Evolutionary conservation across 345 rosid genomes (phyloP).

Genomic region (Lepidium didymum): DNA sequence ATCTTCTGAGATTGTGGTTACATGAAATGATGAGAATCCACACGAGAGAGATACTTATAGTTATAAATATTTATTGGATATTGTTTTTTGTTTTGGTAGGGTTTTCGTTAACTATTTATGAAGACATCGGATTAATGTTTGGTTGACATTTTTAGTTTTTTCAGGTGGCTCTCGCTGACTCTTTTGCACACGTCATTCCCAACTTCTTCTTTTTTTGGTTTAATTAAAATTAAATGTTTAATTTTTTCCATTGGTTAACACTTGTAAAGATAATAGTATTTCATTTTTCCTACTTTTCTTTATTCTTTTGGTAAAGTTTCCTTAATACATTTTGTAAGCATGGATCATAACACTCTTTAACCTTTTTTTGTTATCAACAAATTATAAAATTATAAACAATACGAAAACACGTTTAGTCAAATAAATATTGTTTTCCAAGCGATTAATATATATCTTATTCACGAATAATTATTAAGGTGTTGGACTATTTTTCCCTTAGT

Average conservation of each 20-base stretch:
- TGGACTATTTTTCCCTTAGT: too few relatives aligned
- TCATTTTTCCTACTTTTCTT: slow-evolving; percentile 12
- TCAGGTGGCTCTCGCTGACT: slow-evolving; percentile 37
- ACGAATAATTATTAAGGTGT: too few relatives aligned
- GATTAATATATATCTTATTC: too few relatives aligned
- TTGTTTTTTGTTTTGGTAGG: slow-evolving; percentile 19
- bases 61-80: slow-evolving; percentile 20
- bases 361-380: neutral
- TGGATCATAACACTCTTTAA: neutral
- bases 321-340: neutral
- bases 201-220: slow-evolving; percentile 2
- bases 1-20: slow-evolving; percentile 24
- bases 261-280: slow-evolving; percentile 5
- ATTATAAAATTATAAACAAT: neutral
- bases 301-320: slow-evolving; percentile 6
- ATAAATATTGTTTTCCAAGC: too few relatives aligned
- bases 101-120: slow-evolving; percentile 21
- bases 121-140: slow-evolving; percentile 23
- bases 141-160: slow-evolving; percentile 26
- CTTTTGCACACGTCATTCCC: slow-evolving; percentile 26
- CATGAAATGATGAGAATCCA: slow-evolving; percentile 31
- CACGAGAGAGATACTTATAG: slow-evolving; percentile 31
- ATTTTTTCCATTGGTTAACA: neutral
- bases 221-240: neutral
- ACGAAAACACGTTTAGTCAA: neutral